Evolutionary conservation across 106 monocot genomes (phyloP).

Genomic region (Apostasia shenzhenica): DNA sequence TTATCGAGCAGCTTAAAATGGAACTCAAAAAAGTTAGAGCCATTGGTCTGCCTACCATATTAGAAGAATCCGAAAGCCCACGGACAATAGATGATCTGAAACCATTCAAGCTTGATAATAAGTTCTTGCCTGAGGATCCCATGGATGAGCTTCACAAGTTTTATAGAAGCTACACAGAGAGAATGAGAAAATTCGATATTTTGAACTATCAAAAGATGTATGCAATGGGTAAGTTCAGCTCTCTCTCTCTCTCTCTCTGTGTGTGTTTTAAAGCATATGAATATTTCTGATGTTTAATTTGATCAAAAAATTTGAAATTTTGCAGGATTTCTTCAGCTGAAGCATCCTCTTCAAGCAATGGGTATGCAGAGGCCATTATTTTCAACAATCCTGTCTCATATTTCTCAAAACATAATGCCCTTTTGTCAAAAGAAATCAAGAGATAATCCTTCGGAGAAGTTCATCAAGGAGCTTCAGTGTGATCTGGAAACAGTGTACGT

Average conservation of each 20-base stretch:
- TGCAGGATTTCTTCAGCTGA: constrained; percentile 60
- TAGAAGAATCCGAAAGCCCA: constrained; percentile 72
- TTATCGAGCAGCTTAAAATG: constrained; percentile 79
- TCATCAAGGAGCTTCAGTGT: constrained; percentile 52
- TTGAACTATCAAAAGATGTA: constrained; percentile 93
- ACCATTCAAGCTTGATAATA: constrained; percentile 43
- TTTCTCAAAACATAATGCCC: constrained; percentile 45
- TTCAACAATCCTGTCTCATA: constrained; percentile 32
- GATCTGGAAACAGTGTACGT: constrained; percentile 78
- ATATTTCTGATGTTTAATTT: not conserved
- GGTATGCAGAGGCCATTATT: constrained; percentile 23
- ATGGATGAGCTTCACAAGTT: constrained; percentile 73
- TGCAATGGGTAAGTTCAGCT: constrained; percentile 62
- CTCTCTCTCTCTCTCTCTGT: too few species aligned
- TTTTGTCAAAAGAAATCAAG: constrained; percentile 22
- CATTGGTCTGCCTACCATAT: constrained; percentile 67
- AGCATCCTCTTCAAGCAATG: constrained; percentile 39
- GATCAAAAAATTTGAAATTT: not conserved
- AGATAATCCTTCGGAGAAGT: constrained; percentile 30
- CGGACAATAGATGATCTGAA: constrained; percentile 34
- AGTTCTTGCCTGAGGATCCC: constrained; percentile 56
- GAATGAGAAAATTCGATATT: constrained; percentile 89
- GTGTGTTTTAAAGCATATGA: not conserved
- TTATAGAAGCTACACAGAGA: constrained; percentile 78
- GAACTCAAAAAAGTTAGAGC: constrained; percentile 62